Evolutionary conservation across 306 rosid genomes (phyloP).

Genomic region (Quercus aquifolioides): DNA sequence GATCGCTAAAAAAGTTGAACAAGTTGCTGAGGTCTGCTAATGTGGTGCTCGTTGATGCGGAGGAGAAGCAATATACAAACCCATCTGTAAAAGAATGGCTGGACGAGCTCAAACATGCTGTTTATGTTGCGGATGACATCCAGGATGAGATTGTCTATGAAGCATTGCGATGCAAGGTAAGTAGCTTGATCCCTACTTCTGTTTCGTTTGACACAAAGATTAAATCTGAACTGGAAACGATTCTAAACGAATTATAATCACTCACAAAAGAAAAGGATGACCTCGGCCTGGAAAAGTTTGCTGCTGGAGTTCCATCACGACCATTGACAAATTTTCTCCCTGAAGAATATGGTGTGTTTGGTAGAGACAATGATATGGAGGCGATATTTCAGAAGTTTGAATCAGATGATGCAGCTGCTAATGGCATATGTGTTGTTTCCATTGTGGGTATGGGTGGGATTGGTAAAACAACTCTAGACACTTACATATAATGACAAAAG

Average conservation of each 20-base stretch:
- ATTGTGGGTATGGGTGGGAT: conserved; percentile 22
- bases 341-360: neutral
- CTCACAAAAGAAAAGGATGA: no score
- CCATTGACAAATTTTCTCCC: neutral
- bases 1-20: neutral
- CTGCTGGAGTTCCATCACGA: no score
- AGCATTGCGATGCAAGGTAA: conserved; percentile 1
- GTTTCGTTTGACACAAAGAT: no score
- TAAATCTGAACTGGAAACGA: no score
- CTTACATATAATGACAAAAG: conserved; percentile 9
- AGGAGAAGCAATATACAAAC: conserved; percentile 19
- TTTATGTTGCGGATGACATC: conserved; percentile 17
- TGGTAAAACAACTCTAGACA: conserved; percentile 14
- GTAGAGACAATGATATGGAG: conserved; percentile 9
- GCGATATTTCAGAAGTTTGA: neutral
- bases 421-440: neutral
- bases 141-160: conserved; percentile 3
- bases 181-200: neutral
- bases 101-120: conserved; percentile 14
- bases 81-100: conserved; percentile 22
- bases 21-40: neutral
- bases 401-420: neutral
- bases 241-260: no score
- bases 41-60: neutral
- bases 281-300: no score